Evolutionary conservation across 2,329 filamentous ascomycete species (phyloP).

Genomic region (Cercospora berteroae): DNA sequence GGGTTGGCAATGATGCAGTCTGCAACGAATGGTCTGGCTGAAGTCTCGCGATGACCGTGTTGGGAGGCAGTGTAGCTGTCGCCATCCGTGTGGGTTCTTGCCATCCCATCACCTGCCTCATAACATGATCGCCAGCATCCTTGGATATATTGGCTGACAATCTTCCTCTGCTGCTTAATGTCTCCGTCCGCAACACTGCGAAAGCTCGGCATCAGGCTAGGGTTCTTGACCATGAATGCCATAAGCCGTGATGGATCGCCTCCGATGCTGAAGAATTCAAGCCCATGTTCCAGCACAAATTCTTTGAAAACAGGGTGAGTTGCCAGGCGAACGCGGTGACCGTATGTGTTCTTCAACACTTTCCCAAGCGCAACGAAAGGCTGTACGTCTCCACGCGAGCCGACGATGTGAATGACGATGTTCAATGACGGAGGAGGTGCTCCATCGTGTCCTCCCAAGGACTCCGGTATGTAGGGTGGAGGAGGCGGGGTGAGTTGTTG

Average conservation of each 20-base stretch:
- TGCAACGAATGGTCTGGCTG: constrained; percentile 68
- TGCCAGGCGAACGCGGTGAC: constrained; percentile 49
- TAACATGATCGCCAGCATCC: constrained; percentile 87
- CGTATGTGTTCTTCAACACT: constrained; percentile 49
- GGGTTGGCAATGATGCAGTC: constrained; percentile 79
- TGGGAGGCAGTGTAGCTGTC: constrained; percentile 51
- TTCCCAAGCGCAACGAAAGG: constrained; percentile 52
- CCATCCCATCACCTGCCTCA: constrained; percentile 68
- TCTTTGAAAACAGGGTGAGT: constrained; percentile 51
- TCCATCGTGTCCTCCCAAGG: constrained; percentile 62
- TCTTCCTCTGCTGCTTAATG: constrained; percentile 68
- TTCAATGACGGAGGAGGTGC: constrained; percentile 53
- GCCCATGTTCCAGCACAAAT: constrained; percentile 50
- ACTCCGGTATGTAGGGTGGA: constrained; percentile 65
- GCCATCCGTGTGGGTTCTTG: constrained; percentile 33
- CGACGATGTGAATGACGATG: constrained; percentile 51
- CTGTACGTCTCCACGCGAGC: constrained; percentile 51
- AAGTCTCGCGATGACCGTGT: constrained; percentile 36
- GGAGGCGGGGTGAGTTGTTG: constrained; percentile 56
- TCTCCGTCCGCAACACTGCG: constrained; percentile 74
- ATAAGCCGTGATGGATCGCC: constrained; percentile 53
- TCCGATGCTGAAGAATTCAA: constrained; percentile 55
- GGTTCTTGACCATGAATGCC: constrained; percentile 89
- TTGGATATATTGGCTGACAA: constrained; percentile 74
- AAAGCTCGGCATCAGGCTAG: constrained; percentile 78